Evolutionary conservation across 2,329 filamentous ascomycete species (phyloP).

Genomic region (Penicillium decumbens): DNA sequence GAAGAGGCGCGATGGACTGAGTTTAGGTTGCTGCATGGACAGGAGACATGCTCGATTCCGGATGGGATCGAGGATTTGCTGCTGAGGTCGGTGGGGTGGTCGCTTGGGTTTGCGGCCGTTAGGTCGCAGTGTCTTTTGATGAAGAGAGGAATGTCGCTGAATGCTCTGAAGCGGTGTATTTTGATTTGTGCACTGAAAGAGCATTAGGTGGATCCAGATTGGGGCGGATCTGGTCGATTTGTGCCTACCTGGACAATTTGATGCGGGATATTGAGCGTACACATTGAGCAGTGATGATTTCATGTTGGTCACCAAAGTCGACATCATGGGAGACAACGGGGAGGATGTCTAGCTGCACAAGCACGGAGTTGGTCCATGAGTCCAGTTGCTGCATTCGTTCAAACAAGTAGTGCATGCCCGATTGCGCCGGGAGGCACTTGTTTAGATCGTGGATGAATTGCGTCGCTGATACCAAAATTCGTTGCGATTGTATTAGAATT

Average conservation of each 20-base stretch:
- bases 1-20: conserved; percentile 28
- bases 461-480: conserved; percentile 41
- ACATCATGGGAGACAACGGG: conserved; percentile 22
- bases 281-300: conserved; percentile 37
- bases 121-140: conserved; percentile 45
- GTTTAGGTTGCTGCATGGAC: conserved; percentile 31
- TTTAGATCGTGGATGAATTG: conserved; percentile 42
- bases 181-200: conserved; percentile 43
- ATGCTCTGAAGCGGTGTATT: conserved; percentile 45
- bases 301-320: conserved; percentile 27
- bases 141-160: conserved; percentile 45
- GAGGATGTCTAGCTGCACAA: conserved; percentile 34
- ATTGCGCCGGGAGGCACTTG: conserved; percentile 34
- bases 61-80: conserved; percentile 13
- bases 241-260: conserved; percentile 41
- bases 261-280: conserved; percentile 43
- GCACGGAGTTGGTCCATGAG: conserved; percentile 35
- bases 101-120: conserved; percentile 27
- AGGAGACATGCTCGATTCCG: conserved; percentile 29
- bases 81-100: conserved; percentile 3
- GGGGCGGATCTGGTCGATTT: background rate
- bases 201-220: background rate
- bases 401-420: conserved; percentile 37
- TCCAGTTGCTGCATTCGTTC: conserved; percentile 43
- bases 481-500: conserved; percentile 41